Conservation (phyloP, 1,284 basidiomycete species). For the Cryptococcus depauperatus region DNA sequence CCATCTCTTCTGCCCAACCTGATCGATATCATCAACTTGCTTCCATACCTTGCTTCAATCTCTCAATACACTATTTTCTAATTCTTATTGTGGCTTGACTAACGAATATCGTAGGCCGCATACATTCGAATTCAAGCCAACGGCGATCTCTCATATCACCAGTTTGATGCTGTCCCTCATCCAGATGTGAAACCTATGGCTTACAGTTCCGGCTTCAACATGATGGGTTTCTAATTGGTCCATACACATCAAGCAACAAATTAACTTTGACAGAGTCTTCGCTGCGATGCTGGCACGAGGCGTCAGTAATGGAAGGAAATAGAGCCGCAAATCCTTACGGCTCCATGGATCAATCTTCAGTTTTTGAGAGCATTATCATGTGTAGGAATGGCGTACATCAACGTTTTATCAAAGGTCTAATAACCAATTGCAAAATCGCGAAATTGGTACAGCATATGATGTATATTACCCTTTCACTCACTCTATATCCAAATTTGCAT, state of each 20-base stretch:
- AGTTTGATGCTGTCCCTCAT: conserved; percentile 80
- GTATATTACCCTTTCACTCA: too few relatives aligned
- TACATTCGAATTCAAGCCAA: conserved; percentile 69
- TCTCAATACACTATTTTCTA: neutral
- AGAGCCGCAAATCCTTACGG: too few relatives aligned
- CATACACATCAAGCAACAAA: neutral
- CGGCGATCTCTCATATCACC: conserved; percentile 66
- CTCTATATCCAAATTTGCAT: too few relatives aligned
- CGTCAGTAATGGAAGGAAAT: neutral
- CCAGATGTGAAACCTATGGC: conserved; percentile 90
- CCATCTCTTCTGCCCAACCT: neutral
- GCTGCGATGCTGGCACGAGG: neutral
- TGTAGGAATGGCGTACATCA: too few relatives aligned
- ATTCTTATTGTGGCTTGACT: neutral
- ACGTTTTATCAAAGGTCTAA: too few relatives aligned
- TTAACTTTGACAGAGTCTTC: neutral
- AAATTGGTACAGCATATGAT: too few relatives aligned
- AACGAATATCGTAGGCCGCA: conserved; percentile 33
- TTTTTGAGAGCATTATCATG: too few relatives aligned
- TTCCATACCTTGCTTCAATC: neutral
- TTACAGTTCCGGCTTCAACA: conserved; percentile 52
- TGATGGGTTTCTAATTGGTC: conserved; percentile 21
- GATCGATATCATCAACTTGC: neutral
- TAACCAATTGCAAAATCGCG: too few relatives aligned
- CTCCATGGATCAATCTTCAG: too few relatives aligned